These are phyloP conservation scores for Fraxinus paxiana DNA, from an alignment of 305 asterid genomes.

Conservation along the genomic window DNA sequence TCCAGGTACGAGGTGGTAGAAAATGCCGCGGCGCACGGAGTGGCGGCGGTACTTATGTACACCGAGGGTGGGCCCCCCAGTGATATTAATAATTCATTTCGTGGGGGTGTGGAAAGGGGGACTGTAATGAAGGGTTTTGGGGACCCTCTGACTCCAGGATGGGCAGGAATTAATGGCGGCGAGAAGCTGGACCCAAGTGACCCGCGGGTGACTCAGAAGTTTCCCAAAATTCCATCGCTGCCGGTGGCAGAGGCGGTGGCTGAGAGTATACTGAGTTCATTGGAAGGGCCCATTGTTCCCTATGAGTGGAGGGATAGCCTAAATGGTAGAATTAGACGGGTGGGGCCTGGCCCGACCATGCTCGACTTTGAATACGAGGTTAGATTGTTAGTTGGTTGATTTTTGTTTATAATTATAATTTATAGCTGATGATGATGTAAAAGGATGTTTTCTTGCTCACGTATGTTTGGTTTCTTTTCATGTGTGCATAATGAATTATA, in stretches of 20 bases:
- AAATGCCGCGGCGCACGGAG: conserved; percentile 78
- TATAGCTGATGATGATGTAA: not conserved
- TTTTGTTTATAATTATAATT: conserved; percentile 1
- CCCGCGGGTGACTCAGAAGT: conserved; percentile 44
- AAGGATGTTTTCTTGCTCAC: not conserved
- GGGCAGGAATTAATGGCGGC: conserved; percentile 63
- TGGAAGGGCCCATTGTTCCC: conserved; percentile 56
- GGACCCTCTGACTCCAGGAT: conserved; percentile 91
- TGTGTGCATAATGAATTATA: not conserved
- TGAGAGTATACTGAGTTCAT: conserved; percentile 44
- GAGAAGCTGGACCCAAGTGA: conserved; percentile 54
- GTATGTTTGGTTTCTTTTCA: not conserved
- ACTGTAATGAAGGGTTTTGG: conserved; percentile 82
- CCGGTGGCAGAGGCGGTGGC: conserved; percentile 75
- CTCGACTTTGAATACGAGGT: conserved; percentile 80
- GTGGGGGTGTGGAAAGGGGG: conserved; percentile 82
- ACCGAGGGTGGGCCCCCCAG: conserved; percentile 47
- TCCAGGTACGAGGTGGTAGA: conserved; percentile 66
- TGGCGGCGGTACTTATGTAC: conserved; percentile 79
- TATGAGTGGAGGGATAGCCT: conserved; percentile 47
- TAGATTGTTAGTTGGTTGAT: conserved; percentile 1
- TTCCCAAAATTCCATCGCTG: conserved; percentile 71
- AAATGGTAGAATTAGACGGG: conserved; percentile 29
- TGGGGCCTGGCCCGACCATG: conserved; percentile 77
- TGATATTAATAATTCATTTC: conserved; percentile 22